Base-by-base conservation (phyloP, 2,329 filamentous ascomycete genomes). In the Epichloe typhina region DNA sequence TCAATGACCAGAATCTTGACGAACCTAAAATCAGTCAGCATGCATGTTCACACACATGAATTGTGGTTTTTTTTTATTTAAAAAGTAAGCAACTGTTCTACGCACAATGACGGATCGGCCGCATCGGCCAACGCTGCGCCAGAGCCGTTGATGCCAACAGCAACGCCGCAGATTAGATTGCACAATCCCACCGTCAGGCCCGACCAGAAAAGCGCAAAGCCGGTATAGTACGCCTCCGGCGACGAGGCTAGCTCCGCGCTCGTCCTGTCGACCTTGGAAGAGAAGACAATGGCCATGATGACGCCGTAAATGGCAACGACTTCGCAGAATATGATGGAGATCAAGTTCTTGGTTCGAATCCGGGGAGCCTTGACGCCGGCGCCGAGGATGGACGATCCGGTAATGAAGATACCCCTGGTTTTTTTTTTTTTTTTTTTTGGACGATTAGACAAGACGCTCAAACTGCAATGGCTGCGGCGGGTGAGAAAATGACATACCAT, bases 301-400 rank as follows among this genome's bases (percentile, higher is more conserved):
- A 98, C 91, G 62, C 94, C 94, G 77, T 98, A 98, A 69, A 98
- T 98, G 70, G 93, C 93, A 63, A 98, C 93, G 64, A 98, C 93
- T 73, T 98, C 93, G 75, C 93, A 98, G 74, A 98, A 98, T 72
- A 98, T 97, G 70, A 98, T 98, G 62, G 91, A 97, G 68, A 98
- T 97, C 64, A 98, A 72, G 76, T 98, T 98, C 83, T 98, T 98
- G 56, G 93, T 98, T 68, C 93, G 88, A 72, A 98, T 98, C 62
- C 93, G 86, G 38, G 38, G 94, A 44, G 93, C 91, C 70, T 87
- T 91, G 64, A 98, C 93, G 74, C 93, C 93, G 61, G 88, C 93
- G 64, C 94, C 94, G 58, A 98, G 80, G 67, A 98, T 98, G 52
- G 93, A 95, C 53, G 90, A 94, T 61, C 94, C 94, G 36, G 93